Evolutionary conservation across 2,329 filamentous ascomycete species (phyloP).

Genomic region (Hypomyces rosellus): DNA sequence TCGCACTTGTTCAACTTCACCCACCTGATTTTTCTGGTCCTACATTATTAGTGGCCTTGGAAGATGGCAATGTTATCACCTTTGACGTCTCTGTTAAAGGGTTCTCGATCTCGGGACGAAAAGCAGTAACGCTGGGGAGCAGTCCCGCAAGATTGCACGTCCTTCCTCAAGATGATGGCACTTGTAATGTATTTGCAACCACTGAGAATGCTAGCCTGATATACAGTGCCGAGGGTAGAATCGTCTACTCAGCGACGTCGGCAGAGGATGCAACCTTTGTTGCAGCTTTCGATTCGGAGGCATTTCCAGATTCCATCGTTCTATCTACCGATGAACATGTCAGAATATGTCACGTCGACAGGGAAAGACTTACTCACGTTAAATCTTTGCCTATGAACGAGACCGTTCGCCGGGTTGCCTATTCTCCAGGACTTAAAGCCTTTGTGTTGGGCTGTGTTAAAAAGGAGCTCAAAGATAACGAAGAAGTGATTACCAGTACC

Average conservation of each 20-base stretch:
- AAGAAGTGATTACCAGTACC: slow-evolving; percentile 71
- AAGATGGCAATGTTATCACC: slow-evolving; percentile 84
- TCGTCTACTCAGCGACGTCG: slow-evolving; percentile 90
- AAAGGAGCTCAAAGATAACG: slow-evolving; percentile 61
- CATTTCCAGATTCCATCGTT: slow-evolving; percentile 74
- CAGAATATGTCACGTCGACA: slow-evolving; percentile 75
- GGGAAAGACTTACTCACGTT: slow-evolving; percentile 80
- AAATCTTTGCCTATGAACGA: slow-evolving; percentile 71
- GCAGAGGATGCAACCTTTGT: slow-evolving; percentile 78
- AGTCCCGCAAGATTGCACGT: slow-evolving; percentile 77
- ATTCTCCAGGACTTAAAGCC: slow-evolving; percentile 69
- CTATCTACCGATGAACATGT: slow-evolving; percentile 72
- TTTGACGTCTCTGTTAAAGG: slow-evolving; percentile 62
- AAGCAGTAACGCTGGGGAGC: slow-evolving; percentile 78
- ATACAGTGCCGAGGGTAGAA: slow-evolving; percentile 78
- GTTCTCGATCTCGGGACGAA: slow-evolving; percentile 63
- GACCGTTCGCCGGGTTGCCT: slow-evolving; percentile 80
- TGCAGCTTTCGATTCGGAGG: slow-evolving; percentile 73
- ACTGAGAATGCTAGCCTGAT: slow-evolving; percentile 93
- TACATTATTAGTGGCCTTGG: slow-evolving; percentile 82
- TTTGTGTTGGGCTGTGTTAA: slow-evolving; percentile 86
- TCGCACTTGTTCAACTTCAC: slow-evolving; percentile 74
- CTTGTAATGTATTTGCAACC: slow-evolving; percentile 82
- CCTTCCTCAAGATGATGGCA: slow-evolving; percentile 59
- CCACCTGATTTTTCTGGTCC: slow-evolving; percentile 51